Percentiles rank a stretch among this genome's conserved stretches.
Conservation (phyloP, 2,329 filamentous ascomycete species). For the Bisporella sp. region DNA sequence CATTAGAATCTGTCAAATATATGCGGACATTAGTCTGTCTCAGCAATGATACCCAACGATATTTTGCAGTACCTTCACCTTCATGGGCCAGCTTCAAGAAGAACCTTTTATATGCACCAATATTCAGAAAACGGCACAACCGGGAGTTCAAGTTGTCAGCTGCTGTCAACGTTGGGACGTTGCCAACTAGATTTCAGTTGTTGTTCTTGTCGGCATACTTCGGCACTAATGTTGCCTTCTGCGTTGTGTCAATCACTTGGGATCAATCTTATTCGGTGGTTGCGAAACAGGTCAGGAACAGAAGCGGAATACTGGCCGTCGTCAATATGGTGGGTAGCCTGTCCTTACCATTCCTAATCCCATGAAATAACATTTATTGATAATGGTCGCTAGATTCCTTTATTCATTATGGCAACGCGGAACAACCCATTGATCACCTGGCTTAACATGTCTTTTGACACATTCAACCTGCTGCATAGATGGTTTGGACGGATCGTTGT, state of each 20-base stretch:
- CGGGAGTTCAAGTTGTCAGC: constrained; percentile 61
- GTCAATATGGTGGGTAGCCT: constrained; percentile 62
- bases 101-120: constrained; percentile 61
- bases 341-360: background rate
- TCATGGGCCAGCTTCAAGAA: constrained; percentile 57
- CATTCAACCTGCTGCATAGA: constrained; percentile 73
- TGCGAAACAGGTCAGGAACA: constrained; percentile 51
- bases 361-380: constrained; percentile 3
- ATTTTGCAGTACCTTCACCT: constrained; percentile 57
- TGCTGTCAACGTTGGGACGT: constrained; percentile 65
- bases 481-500: constrained; percentile 75
- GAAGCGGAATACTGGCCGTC: constrained; percentile 61
- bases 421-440: constrained; percentile 73
- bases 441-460: constrained; percentile 71
- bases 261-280: constrained; percentile 37
- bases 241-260: constrained; percentile 59
- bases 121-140: constrained; percentile 72
- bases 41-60: constrained; percentile 71
- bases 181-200: constrained; percentile 73
- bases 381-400: constrained; percentile 40
- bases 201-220: constrained; percentile 62
- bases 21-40: constrained; percentile 69
- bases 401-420: constrained; percentile 67
- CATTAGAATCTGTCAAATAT: constrained; percentile 55
- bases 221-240: constrained; percentile 71